Base-by-base conservation (phyloP, 1,284 basidiomycete genomes). In the Amylostereum areolatum region DNA sequence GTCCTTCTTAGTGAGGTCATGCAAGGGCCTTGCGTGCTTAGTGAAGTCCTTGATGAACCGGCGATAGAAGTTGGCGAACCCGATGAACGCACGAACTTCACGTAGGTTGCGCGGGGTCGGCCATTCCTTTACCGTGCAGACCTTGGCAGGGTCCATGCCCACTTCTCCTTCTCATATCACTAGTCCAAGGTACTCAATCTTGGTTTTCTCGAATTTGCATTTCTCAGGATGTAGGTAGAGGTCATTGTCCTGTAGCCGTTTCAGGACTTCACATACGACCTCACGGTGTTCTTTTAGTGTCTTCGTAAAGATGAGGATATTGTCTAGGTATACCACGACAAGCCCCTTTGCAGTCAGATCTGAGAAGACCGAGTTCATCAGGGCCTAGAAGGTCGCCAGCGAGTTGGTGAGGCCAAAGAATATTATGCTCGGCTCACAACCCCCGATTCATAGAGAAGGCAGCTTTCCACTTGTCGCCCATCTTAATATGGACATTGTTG, bases 181-280 rank as follows among this genome's bases (percentile, higher is more conserved):
- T 1, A 61, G 44, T 37, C 18, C 73, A 0, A 80, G 62, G 57
- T 68, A 80, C 18, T 72, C 65, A 1, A 68, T 57, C 11, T 59
- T 7, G 0, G 42, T 27, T 8, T 53, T n/a, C 28, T 64, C 56
- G 53, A 74, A 75, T 24, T 60, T 48, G 54, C 71, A 74, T 52
- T 74, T 74, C 37, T 64, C 59, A 0, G 60, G 51, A 47, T 72
- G 70, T 6, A 66, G 45, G 36, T 43, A 62, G 0, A 71, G 60
- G 0, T 53, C 30, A 34, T 67, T 48, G 2, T 64, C 43, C 0
- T 53, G 34, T 0, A 76, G 60, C 5, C 58, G 50, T 9, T 62
- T 31, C 0, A 76, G 54, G 5, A 75, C 67, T 10, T 53, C 33
- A 1, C 40, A 9, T 0, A 62, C 57, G n/a, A 66, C 55, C 2